Base-by-base conservation (phyloP, 2,329 filamentous ascomycete species). In the Rhynchosporium graminicola region DNA sequence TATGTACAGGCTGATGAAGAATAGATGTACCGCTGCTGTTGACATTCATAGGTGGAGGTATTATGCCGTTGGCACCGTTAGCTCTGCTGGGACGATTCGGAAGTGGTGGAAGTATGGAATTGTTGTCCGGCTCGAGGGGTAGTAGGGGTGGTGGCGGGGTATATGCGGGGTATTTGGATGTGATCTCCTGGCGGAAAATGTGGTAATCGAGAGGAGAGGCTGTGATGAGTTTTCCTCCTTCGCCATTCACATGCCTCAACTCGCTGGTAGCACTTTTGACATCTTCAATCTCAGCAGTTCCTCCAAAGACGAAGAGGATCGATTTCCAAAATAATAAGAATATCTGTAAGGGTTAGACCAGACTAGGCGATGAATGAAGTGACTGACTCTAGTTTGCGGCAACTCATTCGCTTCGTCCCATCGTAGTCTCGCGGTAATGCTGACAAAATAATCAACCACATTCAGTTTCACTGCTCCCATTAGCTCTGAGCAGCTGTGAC, bases 191-290 rank as follows among this genome's bases (percentile, higher is more conserved):
- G 42, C 95, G 88, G 73, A 99, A 99, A 28, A 93, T 83, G 74
- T 99, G 94, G 73, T 99, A 99, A 72, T 99, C 95, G 10, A 99
- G 79, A 4, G 95, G 95, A 1, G 94, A 97, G 4, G 95, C 94
- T 1, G 91, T 96, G 64, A 99, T 94, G 50, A 90, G 80, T 69
- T 87, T 87, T 63, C 82, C 83, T 43, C 84, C 82, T 29, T 82
- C 74, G 1, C 73, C 79, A 33, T 82, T 79, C 6, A 70, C 62
- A 43, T 73, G 70, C 12, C 75, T 73, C 3, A 75, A 70, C 67
- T 92, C 87, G 58, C 83, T 83, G 38, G 93, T 86, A 2, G 85
- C 87, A 65, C 81, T 80, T 75, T 97, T 98, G 40, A 91, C 83
- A 62, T 85, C 82, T 36, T 87, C 84, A 20, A 97, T 83, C 66